phyloP scores from a whole-genome alignment of 1,139 yeast species.

The Zygosaccharomyces pseudobailii region DNA sequence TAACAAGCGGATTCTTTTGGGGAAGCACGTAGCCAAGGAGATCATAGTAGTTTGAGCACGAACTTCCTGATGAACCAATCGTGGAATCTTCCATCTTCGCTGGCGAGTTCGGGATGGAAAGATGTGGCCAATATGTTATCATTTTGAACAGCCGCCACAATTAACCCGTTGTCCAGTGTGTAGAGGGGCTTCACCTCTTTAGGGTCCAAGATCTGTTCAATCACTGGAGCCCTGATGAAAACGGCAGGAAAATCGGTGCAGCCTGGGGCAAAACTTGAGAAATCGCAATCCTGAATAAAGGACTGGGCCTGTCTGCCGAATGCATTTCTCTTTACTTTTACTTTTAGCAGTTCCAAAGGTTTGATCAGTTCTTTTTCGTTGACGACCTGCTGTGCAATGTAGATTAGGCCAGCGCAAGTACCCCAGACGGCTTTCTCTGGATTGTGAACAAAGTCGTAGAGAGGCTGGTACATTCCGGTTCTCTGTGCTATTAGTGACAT shows the following conservation, averaged over 20 bases:
- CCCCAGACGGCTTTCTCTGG: conserved; percentile 68
- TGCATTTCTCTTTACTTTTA: conserved; percentile 65
- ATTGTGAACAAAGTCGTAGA: conserved; percentile 46
- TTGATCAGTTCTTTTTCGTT: conserved; percentile 58
- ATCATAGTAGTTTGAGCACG: conserved; percentile 31
- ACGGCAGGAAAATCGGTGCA: conserved; percentile 50
- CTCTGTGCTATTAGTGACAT: conserved; percentile 71
- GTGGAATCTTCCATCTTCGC: conserved; percentile 55
- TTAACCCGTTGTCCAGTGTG: conserved; percentile 36
- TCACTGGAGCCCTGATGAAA: conserved; percentile 78
- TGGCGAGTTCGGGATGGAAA: conserved; percentile 73
- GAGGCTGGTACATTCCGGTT: conserved; percentile 52
- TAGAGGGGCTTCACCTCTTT: conserved; percentile 43
- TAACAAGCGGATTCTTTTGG: conserved; percentile 16
- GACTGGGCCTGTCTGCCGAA: conserved; percentile 77
- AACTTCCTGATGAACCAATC: conserved; percentile 65
- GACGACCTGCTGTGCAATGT: conserved; percentile 53
- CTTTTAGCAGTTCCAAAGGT: conserved; percentile 61
- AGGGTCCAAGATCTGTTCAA: conserved; percentile 39
- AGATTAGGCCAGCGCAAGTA: conserved; percentile 79
- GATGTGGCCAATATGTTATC: conserved; percentile 67
- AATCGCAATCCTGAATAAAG: conserved; percentile 49
- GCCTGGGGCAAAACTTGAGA: conserved; percentile 42
- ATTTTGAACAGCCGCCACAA: conserved; percentile 67
- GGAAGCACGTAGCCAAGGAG: conserved; percentile 3